phyloP scores from a whole-genome alignment of 2,329 filamentous ascomycete species.

The Coniochaeta sp. region DNA sequence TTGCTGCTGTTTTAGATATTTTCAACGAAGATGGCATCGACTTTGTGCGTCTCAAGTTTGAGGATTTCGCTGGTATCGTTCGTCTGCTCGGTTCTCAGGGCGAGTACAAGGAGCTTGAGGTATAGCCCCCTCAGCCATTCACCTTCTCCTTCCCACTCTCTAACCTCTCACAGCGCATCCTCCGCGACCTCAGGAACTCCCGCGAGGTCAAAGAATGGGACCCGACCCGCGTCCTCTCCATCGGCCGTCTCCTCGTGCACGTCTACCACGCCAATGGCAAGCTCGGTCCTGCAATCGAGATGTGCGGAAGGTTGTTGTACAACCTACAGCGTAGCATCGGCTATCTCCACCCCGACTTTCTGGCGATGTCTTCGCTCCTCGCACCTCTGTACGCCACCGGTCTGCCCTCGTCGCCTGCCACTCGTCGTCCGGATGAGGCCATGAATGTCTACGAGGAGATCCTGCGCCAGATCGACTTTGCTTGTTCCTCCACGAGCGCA shows the following conservation, averaged over 20 bases:
- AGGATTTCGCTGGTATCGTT: conserved; percentile 36
- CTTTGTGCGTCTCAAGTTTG: conserved; percentile 32
- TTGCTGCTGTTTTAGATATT: conserved; percentile 32
- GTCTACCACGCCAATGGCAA: conserved; percentile 20
- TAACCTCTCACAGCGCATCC: conserved; percentile 11
- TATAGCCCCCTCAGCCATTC: conserved; percentile 9
- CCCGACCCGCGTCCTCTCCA: conserved; percentile 18
- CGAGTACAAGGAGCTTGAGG: conserved; percentile 38
- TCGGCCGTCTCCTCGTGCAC: conserved; percentile 24
- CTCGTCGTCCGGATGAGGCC: conserved; percentile 18
- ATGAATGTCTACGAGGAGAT: conserved; percentile 21
- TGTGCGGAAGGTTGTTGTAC: conserved; percentile 25
- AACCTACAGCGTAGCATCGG: conserved; percentile 25
- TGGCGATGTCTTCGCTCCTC: conserved; percentile 21
- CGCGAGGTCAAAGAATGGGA: conserved; percentile 26
- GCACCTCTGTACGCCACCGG: conserved; percentile 19
- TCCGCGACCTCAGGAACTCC: conserved; percentile 25
- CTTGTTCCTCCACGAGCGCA: background rate
- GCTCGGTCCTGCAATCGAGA: conserved; percentile 19
- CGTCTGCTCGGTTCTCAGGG: conserved; percentile 38
- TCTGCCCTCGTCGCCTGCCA: background rate
- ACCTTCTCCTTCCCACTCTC: background rate
- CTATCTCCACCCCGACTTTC: conserved; percentile 19
- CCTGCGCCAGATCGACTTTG: conserved; percentile 18
- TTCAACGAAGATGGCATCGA: conserved; percentile 35